These are phyloP conservation scores for Botrytis aclada DNA, from an alignment of 2,329 filamentous ascomycete species.

Conservation along the genomic window DNA sequence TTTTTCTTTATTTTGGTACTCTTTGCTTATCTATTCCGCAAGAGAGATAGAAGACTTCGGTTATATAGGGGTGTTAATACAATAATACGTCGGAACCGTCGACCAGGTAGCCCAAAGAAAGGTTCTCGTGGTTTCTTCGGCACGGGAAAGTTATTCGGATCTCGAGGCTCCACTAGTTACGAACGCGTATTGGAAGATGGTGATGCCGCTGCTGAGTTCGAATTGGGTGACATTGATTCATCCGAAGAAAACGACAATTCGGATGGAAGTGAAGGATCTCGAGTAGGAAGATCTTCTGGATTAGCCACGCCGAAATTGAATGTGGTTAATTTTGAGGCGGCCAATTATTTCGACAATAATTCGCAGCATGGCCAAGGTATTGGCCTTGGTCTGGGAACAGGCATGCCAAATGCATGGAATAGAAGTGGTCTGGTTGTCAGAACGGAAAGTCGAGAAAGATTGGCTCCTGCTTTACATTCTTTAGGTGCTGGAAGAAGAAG, in stretches of 20 bases:
- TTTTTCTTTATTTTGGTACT: constrained; percentile 71
- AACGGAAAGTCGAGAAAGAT: constrained; percentile 80
- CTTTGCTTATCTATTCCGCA: constrained; percentile 70
- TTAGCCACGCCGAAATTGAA: constrained; percentile 64
- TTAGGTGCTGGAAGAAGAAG: constrained; percentile 52
- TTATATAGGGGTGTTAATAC: constrained; percentile 53
- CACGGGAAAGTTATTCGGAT: constrained; percentile 63
- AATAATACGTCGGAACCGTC: constrained; percentile 44
- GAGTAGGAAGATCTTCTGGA: constrained; percentile 60
- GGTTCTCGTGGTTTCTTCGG: constrained; percentile 47
- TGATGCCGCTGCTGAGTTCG: constrained; percentile 65
- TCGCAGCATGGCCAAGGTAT: constrained; percentile 28
- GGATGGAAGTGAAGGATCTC: constrained; percentile 56
- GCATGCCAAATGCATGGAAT: constrained; percentile 47
- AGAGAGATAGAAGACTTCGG: constrained; percentile 68
- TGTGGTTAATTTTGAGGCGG: constrained; percentile 48
- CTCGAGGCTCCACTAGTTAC: constrained; percentile 57
- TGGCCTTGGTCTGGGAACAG: constrained; percentile 28
- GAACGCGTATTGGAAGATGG: constrained; percentile 86
- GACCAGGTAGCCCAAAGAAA: constrained; percentile 48
- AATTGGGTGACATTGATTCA: constrained; percentile 62
- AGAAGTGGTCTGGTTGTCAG: constrained; percentile 73
- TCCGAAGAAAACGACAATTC: constrained; percentile 63
- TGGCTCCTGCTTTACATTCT: constrained; percentile 56
- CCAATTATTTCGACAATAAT: constrained; percentile 32